These are phyloP conservation scores for Turnera subulata DNA, from an alignment of 345 rosid species.

Conservation along the genomic window DNA sequence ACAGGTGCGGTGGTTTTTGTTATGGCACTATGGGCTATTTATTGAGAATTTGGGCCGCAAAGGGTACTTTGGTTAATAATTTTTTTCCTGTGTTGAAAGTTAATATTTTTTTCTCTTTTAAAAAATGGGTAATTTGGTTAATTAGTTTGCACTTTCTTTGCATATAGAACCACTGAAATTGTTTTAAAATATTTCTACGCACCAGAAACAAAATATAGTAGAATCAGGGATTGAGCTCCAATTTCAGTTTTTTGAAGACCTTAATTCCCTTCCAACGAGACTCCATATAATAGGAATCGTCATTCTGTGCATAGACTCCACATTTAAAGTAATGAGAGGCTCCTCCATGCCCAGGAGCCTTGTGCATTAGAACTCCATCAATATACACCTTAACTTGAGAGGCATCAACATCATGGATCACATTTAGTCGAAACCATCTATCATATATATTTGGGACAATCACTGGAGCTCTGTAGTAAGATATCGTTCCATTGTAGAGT, in stretches of 20 bases:
- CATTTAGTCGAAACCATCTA: slow-evolving; percentile 35
- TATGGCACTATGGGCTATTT: too few relatives aligned
- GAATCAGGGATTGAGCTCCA: too few relatives aligned
- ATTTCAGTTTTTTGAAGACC: slow-evolving; percentile 25
- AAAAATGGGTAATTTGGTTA: too few relatives aligned
- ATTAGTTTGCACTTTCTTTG: too few relatives aligned
- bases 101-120: too few relatives aligned
- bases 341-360: slow-evolving; percentile 29
- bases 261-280: slow-evolving; percentile 34
- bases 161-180: too few relatives aligned
- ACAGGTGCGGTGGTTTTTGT: too few relatives aligned
- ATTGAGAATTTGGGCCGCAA: too few relatives aligned
- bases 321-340: slow-evolving; percentile 28
- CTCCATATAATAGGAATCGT: slow-evolving; percentile 31
- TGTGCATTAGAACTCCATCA: slow-evolving; percentile 19
- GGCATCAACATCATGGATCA: slow-evolving; percentile 31
- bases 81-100: too few relatives aligned
- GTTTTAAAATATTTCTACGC: too few relatives aligned
- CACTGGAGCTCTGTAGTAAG: slow-evolving; percentile 15
- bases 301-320: slow-evolving; percentile 30
- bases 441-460: slow-evolving; percentile 20
- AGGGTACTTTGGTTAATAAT: too few relatives aligned
- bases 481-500: slow-evolving; percentile 32
- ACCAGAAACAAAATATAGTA: too few relatives aligned
- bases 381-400: slow-evolving; percentile 24